Conservation (phyloP, 2,329 filamentous ascomycete genomes). For the Calonectria hongkongensis region DNA sequence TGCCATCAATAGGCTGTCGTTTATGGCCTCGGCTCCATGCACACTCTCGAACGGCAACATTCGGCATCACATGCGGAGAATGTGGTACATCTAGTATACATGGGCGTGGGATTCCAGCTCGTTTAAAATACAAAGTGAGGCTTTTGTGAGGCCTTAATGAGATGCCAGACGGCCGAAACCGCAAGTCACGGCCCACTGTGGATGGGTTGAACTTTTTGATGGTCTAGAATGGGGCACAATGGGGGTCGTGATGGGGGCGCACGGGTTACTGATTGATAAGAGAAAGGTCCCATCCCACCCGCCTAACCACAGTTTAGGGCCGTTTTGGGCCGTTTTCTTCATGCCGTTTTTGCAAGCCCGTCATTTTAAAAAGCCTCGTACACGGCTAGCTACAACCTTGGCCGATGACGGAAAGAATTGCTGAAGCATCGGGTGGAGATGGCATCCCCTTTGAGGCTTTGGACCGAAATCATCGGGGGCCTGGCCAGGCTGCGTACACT, state of each 20-base stretch:
- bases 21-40: not conserved
- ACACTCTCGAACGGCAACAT: not conserved
- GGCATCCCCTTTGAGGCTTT: slow-evolving; percentile 23
- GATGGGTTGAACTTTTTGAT: slow-evolving; percentile 24
- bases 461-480: not conserved
- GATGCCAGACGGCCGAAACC: slow-evolving; percentile 27
- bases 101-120: slow-evolving; percentile 2
- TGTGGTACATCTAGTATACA: not conserved
- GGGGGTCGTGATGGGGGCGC: slow-evolving; percentile 48
- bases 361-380: slow-evolving; percentile 24
- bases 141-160: slow-evolving; percentile 20
- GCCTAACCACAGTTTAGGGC: slow-evolving; percentile 26
- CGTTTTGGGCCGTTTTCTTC: slow-evolving; percentile 19
- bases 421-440: slow-evolving; percentile 23
- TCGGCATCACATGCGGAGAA: slow-evolving; percentile 28
- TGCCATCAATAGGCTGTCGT: not conserved
- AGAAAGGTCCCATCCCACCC: slow-evolving; percentile 35
- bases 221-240: slow-evolving; percentile 35
- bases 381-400: not conserved
- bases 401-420: slow-evolving; percentile 31
- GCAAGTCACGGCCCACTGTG: slow-evolving; percentile 34
- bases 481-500: not conserved
- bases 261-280: slow-evolving; percentile 53
- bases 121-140: slow-evolving; percentile 2
- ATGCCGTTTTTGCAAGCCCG: slow-evolving; percentile 7